Percentiles rank a stretch among this genome's conserved stretches.
These are phyloP conservation scores for Cryptosporidium ubiquitum DNA, from an alignment of 169 alveolate species.

Conservation along the genomic window DNA sequence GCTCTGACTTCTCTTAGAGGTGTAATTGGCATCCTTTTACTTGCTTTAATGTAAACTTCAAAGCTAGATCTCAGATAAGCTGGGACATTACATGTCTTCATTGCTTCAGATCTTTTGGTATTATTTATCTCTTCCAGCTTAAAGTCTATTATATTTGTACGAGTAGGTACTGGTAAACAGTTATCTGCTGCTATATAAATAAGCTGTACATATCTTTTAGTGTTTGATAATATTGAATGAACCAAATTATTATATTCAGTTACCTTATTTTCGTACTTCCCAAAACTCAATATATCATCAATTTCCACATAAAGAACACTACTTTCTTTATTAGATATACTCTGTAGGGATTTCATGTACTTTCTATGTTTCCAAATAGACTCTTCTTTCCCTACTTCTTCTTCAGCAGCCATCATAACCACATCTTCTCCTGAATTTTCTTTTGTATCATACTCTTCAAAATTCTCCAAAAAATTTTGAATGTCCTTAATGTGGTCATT, in stretches of 20 bases:
- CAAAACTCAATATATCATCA: constrained; percentile 62
- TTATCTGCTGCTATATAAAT: constrained; percentile 68
- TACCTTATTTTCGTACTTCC: constrained; percentile 34
- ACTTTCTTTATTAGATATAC: constrained; percentile 37
- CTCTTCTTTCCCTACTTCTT: neutral
- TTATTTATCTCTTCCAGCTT: constrained; percentile 49
- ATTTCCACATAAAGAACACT: constrained; percentile 18
- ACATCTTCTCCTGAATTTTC: neutral
- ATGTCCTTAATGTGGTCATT: constrained; percentile 37
- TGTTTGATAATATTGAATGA: constrained; percentile 58
- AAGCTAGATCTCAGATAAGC: constrained; percentile 77
- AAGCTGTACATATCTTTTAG: constrained; percentile 74
- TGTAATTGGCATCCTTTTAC: constrained; percentile 81
- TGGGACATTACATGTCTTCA: constrained; percentile 86
- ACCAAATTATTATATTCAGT: constrained; percentile 37
- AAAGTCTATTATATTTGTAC: neutral
- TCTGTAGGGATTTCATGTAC: constrained; percentile 58
- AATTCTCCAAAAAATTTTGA: constrained; percentile 39
- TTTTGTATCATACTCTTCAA: constrained; percentile 9
- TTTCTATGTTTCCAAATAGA: constrained; percentile 47
- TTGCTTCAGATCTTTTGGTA: constrained; percentile 72
- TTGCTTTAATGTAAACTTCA: constrained; percentile 82
- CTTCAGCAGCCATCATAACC: neutral
- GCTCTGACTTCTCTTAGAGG: constrained; percentile 92
- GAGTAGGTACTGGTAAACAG: constrained; percentile 22